phyloP scores from a whole-genome alignment of 345 rosid species.

The Hibiscus tridactylites region DNA sequence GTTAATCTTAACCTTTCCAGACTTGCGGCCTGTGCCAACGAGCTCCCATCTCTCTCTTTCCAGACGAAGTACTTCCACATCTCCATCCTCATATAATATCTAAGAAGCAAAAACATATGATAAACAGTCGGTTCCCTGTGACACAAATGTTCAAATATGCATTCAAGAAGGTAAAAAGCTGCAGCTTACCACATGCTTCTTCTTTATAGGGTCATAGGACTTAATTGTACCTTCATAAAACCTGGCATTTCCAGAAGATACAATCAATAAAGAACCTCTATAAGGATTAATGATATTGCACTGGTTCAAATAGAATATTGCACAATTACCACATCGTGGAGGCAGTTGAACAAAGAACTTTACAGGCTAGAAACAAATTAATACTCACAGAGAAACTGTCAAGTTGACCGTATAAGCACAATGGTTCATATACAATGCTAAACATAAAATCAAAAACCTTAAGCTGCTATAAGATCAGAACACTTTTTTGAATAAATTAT shows the following conservation, averaged over 20 bases:
- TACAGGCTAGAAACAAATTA: not conserved
- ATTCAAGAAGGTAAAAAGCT: conserved; percentile 6
- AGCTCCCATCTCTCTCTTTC: conserved; percentile 92
- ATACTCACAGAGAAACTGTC: not conserved
- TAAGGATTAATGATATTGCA: not conserved
- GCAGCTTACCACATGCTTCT: conserved; percentile 78
- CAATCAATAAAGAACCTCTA: conserved; percentile 5
- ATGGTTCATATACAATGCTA: not conserved
- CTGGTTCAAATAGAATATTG: not conserved
- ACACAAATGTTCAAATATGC: conserved; percentile 5
- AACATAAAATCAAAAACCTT: not conserved
- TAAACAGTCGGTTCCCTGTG: not conserved
- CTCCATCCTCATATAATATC: conserved; percentile 92
- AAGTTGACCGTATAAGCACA: not conserved
- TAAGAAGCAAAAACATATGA: conserved; percentile 13
- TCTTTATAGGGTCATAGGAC: conserved; percentile 73
- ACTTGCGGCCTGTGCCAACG: conserved; percentile 42
- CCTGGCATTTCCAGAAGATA: conserved; percentile 39
- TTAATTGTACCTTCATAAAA: conserved; percentile 88
- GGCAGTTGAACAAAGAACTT: not conserved
- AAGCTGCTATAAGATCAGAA: not conserved
- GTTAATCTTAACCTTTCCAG: conserved; percentile 1
- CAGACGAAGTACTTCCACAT: conserved; percentile 80
- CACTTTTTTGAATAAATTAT: not conserved
- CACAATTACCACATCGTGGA: not conserved